Base-by-base conservation (phyloP, 139 green algal genomes). In the Coelastrella sp. region DNA sequence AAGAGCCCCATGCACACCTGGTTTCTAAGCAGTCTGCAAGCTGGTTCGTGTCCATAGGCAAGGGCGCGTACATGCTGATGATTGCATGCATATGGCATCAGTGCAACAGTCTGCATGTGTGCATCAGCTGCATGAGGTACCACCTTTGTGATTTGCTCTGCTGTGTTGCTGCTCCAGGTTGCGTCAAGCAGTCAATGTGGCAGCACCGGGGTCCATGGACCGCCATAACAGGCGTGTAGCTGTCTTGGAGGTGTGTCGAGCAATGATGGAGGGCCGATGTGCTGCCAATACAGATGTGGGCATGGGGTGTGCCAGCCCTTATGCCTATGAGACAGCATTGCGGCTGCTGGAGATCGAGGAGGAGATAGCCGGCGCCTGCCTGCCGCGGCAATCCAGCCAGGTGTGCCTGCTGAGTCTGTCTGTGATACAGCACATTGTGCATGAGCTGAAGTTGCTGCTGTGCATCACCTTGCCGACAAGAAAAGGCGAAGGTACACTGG, bases 241-340 rank as follows among this genome's bases (percentile, higher is more conserved):
- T 8, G 90, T 92, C 76, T 91, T 95, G 16, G 73, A 91, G n/a
- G 75, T 85, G 75, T 86, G 32, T 54, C 60, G 86, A 16, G 88
- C 83, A 0, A 90, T 88, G 66, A 92, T 93, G 83, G 87, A 90
- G 77, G 91, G 91, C 23, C 60, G 77, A 16, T 92, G 87, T 57
- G 87, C 59, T 80, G 54, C 20, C 23, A 56, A 19, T 79, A 13
- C 76, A 5, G 23, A 71, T 17, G 3, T 22, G 4, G 75, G 76
- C 60, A 32, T 84, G 20, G 95, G 94, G 47, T 96, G 95, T 90
- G 94, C 87, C 86, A 94, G 91, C 57, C 57, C 94, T 3, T 94
- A 96, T 64, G 92, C 96, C 13, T 98, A 94, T 88, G 95, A 97
- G 74, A 94, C 95, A 0, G 95, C 96, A 6, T 94, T 98, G 75